Evolutionary conservation across 306 rosid genomes (phyloP).

Genomic region (Rubus parviflorus): DNA sequence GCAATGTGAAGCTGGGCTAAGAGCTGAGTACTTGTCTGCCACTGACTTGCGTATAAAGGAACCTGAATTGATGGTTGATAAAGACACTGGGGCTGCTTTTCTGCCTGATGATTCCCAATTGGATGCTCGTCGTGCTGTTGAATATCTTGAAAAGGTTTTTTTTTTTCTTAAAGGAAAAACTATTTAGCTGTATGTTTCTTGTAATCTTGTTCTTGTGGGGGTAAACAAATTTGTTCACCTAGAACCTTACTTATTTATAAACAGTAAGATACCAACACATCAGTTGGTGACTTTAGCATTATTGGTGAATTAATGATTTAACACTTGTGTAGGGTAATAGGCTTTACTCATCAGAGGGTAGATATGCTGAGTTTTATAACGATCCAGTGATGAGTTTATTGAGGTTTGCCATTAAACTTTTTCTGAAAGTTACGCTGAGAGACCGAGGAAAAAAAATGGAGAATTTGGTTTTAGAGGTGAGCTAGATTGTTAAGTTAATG

Average conservation of each 20-base stretch:
- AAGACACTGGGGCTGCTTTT: slow-evolving; percentile 67
- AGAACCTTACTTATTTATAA: background rate
- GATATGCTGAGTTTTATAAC: slow-evolving; percentile 79
- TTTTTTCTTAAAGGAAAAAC: background rate
- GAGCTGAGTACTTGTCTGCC: slow-evolving; percentile 60
- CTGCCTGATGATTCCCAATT: slow-evolving; percentile 81
- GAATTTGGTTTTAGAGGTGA: slow-evolving; percentile 6
- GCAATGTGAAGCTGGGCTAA: slow-evolving; percentile 63
- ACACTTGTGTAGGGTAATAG: slow-evolving; percentile 54
- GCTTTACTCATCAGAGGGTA: slow-evolving; percentile 50
- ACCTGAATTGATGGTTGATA: slow-evolving; percentile 66
- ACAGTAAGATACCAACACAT: background rate
- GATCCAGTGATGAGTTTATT: slow-evolving; percentile 70
- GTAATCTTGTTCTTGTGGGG: background rate
- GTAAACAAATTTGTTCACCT: background rate
- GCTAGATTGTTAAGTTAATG: slow-evolving; percentile 15
- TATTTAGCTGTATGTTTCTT: background rate
- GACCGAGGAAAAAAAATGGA: slow-evolving; percentile 8
- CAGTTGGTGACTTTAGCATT: background rate
- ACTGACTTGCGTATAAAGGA: slow-evolving; percentile 60
- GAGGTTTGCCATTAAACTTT: slow-evolving; percentile 48
- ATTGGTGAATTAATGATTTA: slow-evolving; percentile 2
- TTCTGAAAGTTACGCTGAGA: slow-evolving; percentile 11
- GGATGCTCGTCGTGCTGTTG: slow-evolving; percentile 71
- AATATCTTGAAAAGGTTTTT: slow-evolving; percentile 62